Conservation (phyloP, 1,284 basidiomycete genomes). For the Inonotus obliquus region DNA sequence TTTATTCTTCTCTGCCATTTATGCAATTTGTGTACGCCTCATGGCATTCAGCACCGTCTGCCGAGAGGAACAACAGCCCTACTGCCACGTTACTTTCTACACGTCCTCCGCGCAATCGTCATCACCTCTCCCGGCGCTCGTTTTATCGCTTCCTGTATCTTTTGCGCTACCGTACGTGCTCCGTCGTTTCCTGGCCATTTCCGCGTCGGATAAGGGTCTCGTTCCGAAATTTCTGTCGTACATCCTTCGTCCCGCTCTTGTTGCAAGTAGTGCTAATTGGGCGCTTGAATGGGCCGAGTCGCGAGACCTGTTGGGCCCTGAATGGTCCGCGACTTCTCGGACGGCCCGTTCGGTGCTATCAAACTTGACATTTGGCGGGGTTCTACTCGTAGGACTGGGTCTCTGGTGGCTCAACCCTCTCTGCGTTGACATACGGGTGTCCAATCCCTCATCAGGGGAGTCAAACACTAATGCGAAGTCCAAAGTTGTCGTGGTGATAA, state of each 20-base stretch:
- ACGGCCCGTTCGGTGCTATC: slow-evolving; percentile 57
- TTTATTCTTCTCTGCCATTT: slow-evolving; percentile 61
- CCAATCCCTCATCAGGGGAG: slow-evolving; percentile 15
- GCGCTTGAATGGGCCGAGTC: slow-evolving; percentile 75
- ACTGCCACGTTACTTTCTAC: slow-evolving; percentile 86
- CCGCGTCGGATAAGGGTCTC: slow-evolving; percentile 71
- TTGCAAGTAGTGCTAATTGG: slow-evolving; percentile 68
- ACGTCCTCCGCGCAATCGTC: slow-evolving; percentile 61
- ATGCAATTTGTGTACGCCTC: slow-evolving; percentile 68
- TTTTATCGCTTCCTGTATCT: slow-evolving; percentile 52
- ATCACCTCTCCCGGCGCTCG: slow-evolving; percentile 53
- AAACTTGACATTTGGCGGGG: slow-evolving; percentile 47
- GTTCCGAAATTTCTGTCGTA: slow-evolving; percentile 60
- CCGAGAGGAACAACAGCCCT: slow-evolving; percentile 91
- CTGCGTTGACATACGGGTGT: slow-evolving; percentile 54
- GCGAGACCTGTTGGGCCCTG: slow-evolving; percentile 37
- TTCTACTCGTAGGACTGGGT: slow-evolving; percentile 48
- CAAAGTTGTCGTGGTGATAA: slow-evolving; percentile 59
- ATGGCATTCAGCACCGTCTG: slow-evolving; percentile 81
- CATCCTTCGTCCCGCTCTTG: slow-evolving; percentile 52
- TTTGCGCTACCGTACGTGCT: slow-evolving; percentile 56
- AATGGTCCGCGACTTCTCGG: slow-evolving; percentile 42
- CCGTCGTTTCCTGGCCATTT: slow-evolving; percentile 56
- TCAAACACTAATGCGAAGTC: slow-evolving; percentile 8
- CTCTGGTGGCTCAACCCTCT: slow-evolving; percentile 72